phyloP scores from a whole-genome alignment of 78 protist species.

The Guillardia theta region DNA sequence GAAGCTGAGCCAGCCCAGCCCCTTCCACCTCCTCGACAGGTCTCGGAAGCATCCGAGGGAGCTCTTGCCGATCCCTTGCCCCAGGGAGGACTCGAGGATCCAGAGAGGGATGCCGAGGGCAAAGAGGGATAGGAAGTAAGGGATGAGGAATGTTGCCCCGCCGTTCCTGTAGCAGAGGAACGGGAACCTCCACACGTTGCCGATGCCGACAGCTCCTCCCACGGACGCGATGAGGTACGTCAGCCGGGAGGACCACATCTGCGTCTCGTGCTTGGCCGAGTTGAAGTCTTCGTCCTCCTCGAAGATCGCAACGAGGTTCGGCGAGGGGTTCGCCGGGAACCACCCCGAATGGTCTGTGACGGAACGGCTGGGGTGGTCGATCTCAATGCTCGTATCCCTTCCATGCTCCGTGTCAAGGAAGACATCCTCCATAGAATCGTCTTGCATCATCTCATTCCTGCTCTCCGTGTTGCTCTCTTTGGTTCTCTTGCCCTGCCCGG shows the following conservation, averaged over 20 bases:
- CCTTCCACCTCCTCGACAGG: background rate
- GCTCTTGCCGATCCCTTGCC: background rate
- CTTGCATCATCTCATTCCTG: too few species aligned
- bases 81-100: background rate
- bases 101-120: background rate
- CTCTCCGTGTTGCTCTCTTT: too few species aligned
- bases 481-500: too few species aligned
- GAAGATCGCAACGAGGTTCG: too few species aligned
- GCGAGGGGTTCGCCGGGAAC: too few species aligned
- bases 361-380: too few species aligned
- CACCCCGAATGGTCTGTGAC: too few species aligned
- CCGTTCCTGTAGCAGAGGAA: background rate
- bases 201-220: background rate
- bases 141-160: background rate
- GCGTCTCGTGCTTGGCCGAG: background rate
- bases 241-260: background rate
- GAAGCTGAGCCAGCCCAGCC: background rate
- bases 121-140: background rate
- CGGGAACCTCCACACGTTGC: slow-evolving; percentile 32
- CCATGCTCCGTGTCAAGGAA: too few species aligned
- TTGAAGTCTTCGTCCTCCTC: background rate
- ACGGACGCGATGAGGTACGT: background rate
- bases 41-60: background rate
- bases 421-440: too few species aligned
- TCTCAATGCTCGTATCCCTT: too few species aligned